Conservation (phyloP, 371 early-diverging fungal species). For the Mucor lusitanicus region DNA sequence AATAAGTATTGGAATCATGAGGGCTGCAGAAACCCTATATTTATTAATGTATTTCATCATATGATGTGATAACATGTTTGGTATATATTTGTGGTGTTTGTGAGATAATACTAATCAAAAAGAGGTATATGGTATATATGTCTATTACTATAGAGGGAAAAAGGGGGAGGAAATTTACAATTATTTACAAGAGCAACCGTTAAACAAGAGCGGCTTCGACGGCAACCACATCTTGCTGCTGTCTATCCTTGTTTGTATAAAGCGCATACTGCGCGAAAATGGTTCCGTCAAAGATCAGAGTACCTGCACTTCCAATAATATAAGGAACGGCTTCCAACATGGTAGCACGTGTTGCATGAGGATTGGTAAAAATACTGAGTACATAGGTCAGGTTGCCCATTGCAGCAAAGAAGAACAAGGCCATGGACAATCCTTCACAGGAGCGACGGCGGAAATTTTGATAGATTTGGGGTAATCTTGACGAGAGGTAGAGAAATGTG, state of each 20-base stretch:
- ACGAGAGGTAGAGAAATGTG: slow-evolving; percentile 65
- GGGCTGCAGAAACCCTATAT: background rate
- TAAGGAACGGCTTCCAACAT: slow-evolving; percentile 65
- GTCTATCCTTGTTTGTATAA: background rate
- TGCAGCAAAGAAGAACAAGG: slow-evolving; percentile 73
- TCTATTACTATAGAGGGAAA: background rate
- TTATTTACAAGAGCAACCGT: background rate
- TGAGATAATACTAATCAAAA: background rate
- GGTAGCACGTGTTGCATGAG: slow-evolving; percentile 46
- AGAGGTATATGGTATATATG: slow-evolving; percentile 1
- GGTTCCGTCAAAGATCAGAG: slow-evolving; percentile 62
- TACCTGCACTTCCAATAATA: slow-evolving; percentile 68
- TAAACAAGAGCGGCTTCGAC: background rate
- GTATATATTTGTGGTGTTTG: slow-evolving; percentile 1
- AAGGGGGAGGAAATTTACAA: background rate
- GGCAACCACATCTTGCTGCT: background rate
- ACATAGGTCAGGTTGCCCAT: slow-evolving; percentile 75
- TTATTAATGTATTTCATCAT: background rate
- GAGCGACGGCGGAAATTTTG: slow-evolving; percentile 63
- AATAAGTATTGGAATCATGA: background rate
- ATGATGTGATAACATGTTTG: slow-evolving; percentile 1
- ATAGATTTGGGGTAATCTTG: slow-evolving; percentile 71
- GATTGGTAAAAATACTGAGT: slow-evolving; percentile 59
- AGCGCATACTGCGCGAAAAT: slow-evolving; percentile 63
- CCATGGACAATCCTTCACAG: slow-evolving; percentile 66